These are phyloP conservation scores for Niebla homalea DNA, from an alignment of 495 filamentous ascomycete species.

Conservation along the genomic window DNA sequence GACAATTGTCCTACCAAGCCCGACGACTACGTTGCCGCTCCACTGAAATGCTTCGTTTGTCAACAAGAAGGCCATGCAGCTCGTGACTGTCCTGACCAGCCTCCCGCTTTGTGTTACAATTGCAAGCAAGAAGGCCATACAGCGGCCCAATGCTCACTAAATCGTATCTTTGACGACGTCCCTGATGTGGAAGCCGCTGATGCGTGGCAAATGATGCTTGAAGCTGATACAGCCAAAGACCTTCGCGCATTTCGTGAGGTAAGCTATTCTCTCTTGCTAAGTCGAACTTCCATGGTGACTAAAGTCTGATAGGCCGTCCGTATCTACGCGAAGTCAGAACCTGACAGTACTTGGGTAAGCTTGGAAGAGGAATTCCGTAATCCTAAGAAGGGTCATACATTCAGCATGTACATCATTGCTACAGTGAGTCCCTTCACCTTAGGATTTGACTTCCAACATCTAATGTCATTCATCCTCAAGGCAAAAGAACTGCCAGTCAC, in stretches of 20 bases:
- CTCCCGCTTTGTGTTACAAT: conserved; percentile 54
- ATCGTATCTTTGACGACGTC: conserved; percentile 55
- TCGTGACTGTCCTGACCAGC: conserved; percentile 56
- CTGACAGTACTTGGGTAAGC: conserved; percentile 49
- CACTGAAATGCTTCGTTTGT: conserved; percentile 60
- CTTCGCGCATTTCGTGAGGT: conserved; percentile 63
- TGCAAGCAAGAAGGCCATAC: conserved; percentile 63
- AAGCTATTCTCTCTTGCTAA: conserved; percentile 2
- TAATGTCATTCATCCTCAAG: conserved; percentile 20
- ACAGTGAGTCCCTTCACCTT: conserved; percentile 28
- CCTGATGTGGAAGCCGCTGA: conserved; percentile 45
- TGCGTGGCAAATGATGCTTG: conserved; percentile 56
- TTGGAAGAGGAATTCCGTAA: conserved; percentile 63
- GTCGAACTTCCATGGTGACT: neutral
- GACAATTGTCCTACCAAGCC: conserved; percentile 54
- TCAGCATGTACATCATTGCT: conserved; percentile 62
- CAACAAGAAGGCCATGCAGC: conserved; percentile 58
- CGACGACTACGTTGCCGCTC: conserved; percentile 20
- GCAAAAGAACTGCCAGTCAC: conserved; percentile 42
- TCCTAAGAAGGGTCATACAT: conserved; percentile 24
- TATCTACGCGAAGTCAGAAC: conserved; percentile 60
- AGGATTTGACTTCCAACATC: neutral
- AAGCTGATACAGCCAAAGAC: conserved; percentile 50
- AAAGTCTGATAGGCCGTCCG: conserved; percentile 38
- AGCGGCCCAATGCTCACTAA: conserved; percentile 49